Evolutionary conservation across 306 rosid species (phyloP).

Genomic region (Vigna reflexopilosa): DNA sequence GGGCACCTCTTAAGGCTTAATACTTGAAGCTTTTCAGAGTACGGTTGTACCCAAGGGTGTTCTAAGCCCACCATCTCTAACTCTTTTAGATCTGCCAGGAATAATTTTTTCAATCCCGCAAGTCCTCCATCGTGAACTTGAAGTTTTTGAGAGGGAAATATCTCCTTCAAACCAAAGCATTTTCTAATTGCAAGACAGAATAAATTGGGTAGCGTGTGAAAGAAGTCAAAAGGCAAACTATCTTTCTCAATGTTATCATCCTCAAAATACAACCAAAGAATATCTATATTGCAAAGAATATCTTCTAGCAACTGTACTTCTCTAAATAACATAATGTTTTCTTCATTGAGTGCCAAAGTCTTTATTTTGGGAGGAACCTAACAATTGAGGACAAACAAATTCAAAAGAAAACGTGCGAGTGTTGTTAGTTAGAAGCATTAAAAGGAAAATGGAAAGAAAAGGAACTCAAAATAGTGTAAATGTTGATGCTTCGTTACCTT

Average conservation of each 20-base stretch:
- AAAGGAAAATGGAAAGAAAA: too few species aligned
- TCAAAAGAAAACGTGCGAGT: background rate
- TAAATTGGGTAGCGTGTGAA: background rate
- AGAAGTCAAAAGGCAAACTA: background rate
- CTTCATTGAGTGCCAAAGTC: background rate
- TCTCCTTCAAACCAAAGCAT: background rate
- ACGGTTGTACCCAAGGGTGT: slow-evolving; percentile 10
- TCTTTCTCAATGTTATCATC: background rate
- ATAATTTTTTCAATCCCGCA: background rate
- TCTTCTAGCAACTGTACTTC: background rate
- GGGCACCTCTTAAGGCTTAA: background rate
- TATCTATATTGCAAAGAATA: background rate
- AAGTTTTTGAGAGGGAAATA: background rate
- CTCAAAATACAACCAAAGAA: background rate
- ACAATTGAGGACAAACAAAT: background rate
- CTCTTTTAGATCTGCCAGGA: too few species aligned
- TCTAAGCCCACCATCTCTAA: background rate
- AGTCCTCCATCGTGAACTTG: background rate
- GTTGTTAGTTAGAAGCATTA: background rate
- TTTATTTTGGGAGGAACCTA: background rate
- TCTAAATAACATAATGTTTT: background rate
- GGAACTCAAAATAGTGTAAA: too few species aligned
- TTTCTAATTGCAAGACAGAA: background rate
- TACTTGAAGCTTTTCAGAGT: background rate
- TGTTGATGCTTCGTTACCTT: background rate